Base-by-base conservation (phyloP, 2,329 filamentous ascomycete genomes). In the Phaeoacremonium minimum region DNA sequence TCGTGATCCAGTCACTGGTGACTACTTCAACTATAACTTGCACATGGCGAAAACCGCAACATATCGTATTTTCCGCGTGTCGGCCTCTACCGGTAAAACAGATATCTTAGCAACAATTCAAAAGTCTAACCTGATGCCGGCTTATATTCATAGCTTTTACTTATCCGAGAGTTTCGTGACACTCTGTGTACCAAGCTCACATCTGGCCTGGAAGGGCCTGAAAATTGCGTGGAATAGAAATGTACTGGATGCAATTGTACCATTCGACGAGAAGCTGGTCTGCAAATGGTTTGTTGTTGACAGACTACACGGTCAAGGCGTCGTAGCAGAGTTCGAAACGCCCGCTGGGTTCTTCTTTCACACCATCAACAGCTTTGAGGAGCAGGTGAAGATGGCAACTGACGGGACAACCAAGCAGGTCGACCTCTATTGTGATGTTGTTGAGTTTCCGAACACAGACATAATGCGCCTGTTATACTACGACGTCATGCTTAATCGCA, bases 81-180 rank as follows among this genome's bases (percentile, higher is more conserved):
- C 73, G 14, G 74, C 78, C 0, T 55, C 68, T 0, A 83, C 77
- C 0, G 84, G 82, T 1, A 64, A 77, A 37, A 87, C 85, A 0
- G 73, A 78, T 1, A 80, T 93, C 14, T 70, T 94, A 0, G 86
- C 86, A 4, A 80, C 74, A 0, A 75, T 93, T 41, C 57, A 61
- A 0, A 67, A 63, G 4, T 57, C 60, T 4, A 63, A 67, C 4
- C 55, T 71, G 4, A 61, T 62, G 3, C 64, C 83, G 0, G 81
- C 85, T 0, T 94, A 93, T 49, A 77, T 94, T n/a, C 88, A 94
- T 61, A 91, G 86, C 7, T 73, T 91, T 48, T 87, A 88, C 49
- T 59, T 94, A 17, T 84, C 85, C 0, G 63, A 77, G 13, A 77
- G 80, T 47, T 85, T 83, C 49, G 77, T 90, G 3, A 63, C 93